Evolutionary conservation across 1,284 basidiomycete species (phyloP).

Genomic region (Ustilago crameri): DNA sequence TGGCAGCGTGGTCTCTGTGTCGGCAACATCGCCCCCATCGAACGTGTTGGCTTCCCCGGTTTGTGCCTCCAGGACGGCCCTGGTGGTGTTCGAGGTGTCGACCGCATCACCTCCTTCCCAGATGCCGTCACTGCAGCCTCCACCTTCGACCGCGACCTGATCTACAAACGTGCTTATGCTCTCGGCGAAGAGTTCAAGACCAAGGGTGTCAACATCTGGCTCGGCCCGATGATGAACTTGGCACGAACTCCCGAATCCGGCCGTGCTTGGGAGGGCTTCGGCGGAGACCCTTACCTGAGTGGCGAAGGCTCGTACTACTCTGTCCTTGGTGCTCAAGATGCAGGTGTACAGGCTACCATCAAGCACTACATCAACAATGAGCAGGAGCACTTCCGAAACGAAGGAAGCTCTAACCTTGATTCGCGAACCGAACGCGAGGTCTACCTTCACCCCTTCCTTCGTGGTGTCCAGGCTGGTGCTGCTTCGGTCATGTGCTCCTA

Average conservation of each 20-base stretch:
- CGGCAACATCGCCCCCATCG: constrained; percentile 69
- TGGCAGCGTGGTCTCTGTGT: constrained; percentile 56
- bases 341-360: constrained; percentile 64
- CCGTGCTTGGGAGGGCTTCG: constrained; percentile 80
- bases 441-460: constrained; percentile 63
- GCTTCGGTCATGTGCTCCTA: constrained; percentile 70
- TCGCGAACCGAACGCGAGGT: constrained; percentile 77
- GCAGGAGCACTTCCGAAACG: constrained; percentile 65
- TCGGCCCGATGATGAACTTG: constrained; percentile 71
- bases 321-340: constrained; percentile 59
- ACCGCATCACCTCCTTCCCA: constrained; percentile 73
- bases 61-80: constrained; percentile 74
- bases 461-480: constrained; percentile 70
- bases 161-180: constrained; percentile 77
- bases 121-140: constrained; percentile 79
- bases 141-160: constrained; percentile 77
- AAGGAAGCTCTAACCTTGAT: constrained; percentile 71
- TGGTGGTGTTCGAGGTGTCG: constrained; percentile 73
- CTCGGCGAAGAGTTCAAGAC: constrained; percentile 82
- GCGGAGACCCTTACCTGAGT: constrained; percentile 59
- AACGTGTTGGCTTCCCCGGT: constrained; percentile 75
- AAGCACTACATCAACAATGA: constrained; percentile 69
- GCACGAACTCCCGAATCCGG: constrained; percentile 76
- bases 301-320: constrained; percentile 59
- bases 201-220: constrained; percentile 81